Evolutionary conservation across 106 monocot genomes (phyloP).

Genomic region (Acanthochlamys bracteata): DNA sequence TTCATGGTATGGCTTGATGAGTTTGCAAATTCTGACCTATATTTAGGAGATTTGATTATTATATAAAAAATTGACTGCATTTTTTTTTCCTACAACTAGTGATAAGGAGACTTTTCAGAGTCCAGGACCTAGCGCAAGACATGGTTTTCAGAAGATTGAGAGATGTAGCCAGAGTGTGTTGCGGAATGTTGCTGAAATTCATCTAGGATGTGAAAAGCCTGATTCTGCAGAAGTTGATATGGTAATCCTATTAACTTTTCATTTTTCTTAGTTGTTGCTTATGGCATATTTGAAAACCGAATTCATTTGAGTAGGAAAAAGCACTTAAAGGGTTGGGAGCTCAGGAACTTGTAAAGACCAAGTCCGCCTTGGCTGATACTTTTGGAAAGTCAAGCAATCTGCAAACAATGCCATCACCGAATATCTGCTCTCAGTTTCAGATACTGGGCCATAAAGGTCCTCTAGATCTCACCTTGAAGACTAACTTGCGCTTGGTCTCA

Average conservation of each 20-base stretch:
- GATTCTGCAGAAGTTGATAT: constrained; percentile 58
- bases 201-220: constrained; percentile 46
- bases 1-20: no score
- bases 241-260: constrained; percentile 23
- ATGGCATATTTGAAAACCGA: no score
- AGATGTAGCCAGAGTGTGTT: constrained; percentile 59
- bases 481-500: constrained; percentile 56
- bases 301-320: constrained; percentile 58
- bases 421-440: constrained; percentile 33
- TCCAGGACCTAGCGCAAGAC: constrained; percentile 12
- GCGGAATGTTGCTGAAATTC: constrained; percentile 65
- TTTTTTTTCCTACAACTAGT: background rate
- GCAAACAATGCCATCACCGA: constrained; percentile 17
- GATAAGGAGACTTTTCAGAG: constrained; percentile 5
- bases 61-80: no score
- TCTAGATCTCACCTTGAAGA: constrained; percentile 85
- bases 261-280: no score
- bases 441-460: constrained; percentile 53
- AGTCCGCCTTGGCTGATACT: constrained; percentile 17
- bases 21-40: no score
- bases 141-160: constrained; percentile 40
- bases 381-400: constrained; percentile 16
- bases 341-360: constrained; percentile 22
- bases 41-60: no score
- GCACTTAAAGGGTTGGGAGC: constrained; percentile 64